Evolutionary conservation across 176 grass and related monocot species (phyloP).

Genomic region (Lolium multiflorum): DNA sequence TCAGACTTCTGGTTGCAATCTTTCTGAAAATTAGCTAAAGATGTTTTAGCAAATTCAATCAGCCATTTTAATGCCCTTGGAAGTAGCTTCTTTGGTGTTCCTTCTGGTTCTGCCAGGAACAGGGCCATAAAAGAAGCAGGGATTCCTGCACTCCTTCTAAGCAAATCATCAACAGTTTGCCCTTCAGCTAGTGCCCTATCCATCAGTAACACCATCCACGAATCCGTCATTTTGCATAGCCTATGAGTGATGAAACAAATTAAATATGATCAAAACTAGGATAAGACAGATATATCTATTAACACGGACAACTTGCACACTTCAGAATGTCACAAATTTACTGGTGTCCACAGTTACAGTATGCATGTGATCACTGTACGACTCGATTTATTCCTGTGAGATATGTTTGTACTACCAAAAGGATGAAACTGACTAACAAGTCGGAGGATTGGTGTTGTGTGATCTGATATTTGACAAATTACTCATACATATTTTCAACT

Average conservation of each 20-base stretch:
- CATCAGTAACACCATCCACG: slow-evolving; percentile 92
- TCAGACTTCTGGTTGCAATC: slow-evolving; percentile 45
- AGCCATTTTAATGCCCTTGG: slow-evolving; percentile 81
- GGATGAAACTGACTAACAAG: slow-evolving; percentile 11
- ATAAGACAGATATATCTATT: slow-evolving; percentile 12
- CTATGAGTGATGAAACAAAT: slow-evolving; percentile 53
- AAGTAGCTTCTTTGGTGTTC: slow-evolving; percentile 94
- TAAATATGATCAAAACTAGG: slow-evolving; percentile 35
- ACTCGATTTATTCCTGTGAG: slow-evolving; percentile 30
- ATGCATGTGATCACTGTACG: background rate
- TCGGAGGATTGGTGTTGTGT: background rate
- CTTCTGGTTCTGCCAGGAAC: slow-evolving; percentile 92
- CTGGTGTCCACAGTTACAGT: background rate
- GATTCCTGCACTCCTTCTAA: slow-evolving; percentile 91
- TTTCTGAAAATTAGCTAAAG: slow-evolving; percentile 64
- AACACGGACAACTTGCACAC: background rate
- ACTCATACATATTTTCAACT: slow-evolving; percentile 20
- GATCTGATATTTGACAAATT: slow-evolving; percentile 1
- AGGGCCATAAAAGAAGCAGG: slow-evolving; percentile 94
- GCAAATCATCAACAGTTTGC: slow-evolving; percentile 97
- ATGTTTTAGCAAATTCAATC: slow-evolving; percentile 75
- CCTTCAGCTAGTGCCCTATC: slow-evolving; percentile 78
- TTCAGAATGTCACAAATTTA: slow-evolving; percentile 28
- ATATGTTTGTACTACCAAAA: slow-evolving; percentile 28
- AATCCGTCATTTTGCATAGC: slow-evolving; percentile 93